phyloP scores from a whole-genome alignment of 345 rosid species.

The Raphanus raphanistrum region DNA sequence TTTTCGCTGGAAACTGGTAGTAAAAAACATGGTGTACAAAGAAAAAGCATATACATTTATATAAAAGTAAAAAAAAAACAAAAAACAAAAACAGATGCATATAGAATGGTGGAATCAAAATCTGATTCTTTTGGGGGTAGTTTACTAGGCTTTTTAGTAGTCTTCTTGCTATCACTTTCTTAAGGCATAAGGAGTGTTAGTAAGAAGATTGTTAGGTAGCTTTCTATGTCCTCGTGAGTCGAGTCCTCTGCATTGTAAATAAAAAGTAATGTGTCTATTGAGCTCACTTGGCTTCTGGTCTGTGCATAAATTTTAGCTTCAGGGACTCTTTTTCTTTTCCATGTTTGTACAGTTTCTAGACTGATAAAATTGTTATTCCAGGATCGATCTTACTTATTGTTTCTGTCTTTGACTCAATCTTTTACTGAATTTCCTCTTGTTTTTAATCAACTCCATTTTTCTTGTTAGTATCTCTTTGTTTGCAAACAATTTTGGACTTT shows the following conservation, averaged over 20 bases:
- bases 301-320: conserved; percentile 24
- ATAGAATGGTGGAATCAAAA: conserved; percentile 59
- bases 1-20: conserved; percentile 45
- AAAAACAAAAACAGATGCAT: conserved; percentile 26
- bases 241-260: conserved; percentile 32
- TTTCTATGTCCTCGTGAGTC: conserved; percentile 7
- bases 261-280: neutral
- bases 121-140: conserved; percentile 64
- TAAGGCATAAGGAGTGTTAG: conserved; percentile 26
- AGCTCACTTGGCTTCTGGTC: conserved; percentile 15
- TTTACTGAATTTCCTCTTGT: conserved; percentile 2
- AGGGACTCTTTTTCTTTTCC: conserved; percentile 3
- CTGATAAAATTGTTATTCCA: conserved; percentile 8
- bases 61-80: neutral
- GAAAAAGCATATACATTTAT: conserved; percentile 20
- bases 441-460: neutral
- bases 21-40: conserved; percentile 45
- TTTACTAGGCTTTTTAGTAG: conserved; percentile 15
- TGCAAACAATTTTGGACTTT: neutral
- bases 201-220: conserved; percentile 28
- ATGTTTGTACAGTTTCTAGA: conserved; percentile 33
- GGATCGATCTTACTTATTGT: conserved; percentile 2
- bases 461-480: neutral
- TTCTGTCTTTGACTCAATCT: conserved; percentile 1
- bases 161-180: conserved; percentile 23